Evolutionary conservation across 768 basidiomycete species (phyloP).

Genomic region (Strobilomyces confusus): DNA sequence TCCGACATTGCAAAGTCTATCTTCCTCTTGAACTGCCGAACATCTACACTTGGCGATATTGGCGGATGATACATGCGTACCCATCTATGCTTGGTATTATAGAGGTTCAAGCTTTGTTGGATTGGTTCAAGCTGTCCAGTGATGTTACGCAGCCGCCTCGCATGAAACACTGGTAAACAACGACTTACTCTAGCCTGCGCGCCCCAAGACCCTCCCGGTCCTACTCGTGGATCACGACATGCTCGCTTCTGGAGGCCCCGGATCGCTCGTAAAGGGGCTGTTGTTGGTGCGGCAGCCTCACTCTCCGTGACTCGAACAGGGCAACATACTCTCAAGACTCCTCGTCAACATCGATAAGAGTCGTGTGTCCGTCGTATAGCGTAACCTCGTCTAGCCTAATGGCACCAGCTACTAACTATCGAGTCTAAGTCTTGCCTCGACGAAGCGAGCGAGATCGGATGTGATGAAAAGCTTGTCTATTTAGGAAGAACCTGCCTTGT

Average conservation of each 20-base stretch:
- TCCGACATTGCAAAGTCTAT: slow-evolving; percentile 5
- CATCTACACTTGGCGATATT: slow-evolving; percentile 13
- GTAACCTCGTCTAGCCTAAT: neutral
- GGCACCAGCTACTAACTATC: neutral
- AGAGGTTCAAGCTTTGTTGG: neutral
- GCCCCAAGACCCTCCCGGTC: too few relatives aligned
- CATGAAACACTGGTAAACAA: neutral
- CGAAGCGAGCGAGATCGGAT: neutral
- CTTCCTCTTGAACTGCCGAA: slow-evolving; percentile 11
- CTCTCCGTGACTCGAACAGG: neutral
- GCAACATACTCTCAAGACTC: neutral
- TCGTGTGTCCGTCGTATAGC: neutral
- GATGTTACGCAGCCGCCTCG: too few relatives aligned
- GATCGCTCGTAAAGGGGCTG: too few relatives aligned
- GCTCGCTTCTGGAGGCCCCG: too few relatives aligned
- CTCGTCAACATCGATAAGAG: neutral
- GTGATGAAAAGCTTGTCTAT: neutral
- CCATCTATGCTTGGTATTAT: slow-evolving; percentile 19
- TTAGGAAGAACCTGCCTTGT: slow-evolving; percentile 40
- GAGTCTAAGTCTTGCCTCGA: neutral
- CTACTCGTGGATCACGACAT: too few relatives aligned
- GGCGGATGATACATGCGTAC: slow-evolving; percentile 22
- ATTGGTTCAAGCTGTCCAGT: neutral
- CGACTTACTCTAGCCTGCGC: too few relatives aligned
- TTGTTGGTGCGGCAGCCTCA: neutral